Base-by-base conservation (phyloP, 495 filamentous ascomycete species). In the Aspergillus leporis region DNA sequence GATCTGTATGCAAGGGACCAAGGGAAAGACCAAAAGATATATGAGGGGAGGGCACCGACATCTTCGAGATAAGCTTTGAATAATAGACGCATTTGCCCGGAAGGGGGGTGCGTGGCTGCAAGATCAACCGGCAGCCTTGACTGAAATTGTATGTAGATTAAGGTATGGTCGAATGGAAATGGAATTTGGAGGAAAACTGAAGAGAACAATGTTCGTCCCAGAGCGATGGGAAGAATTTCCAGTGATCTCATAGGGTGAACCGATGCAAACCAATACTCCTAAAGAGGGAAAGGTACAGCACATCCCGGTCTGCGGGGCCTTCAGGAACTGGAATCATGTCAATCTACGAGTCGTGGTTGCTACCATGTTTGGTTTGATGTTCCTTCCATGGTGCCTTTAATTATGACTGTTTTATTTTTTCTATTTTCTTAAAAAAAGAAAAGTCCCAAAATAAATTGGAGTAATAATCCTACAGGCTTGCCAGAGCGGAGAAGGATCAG, bases 31-130 rank as follows among this genome's bases (percentile, higher is more conserved):
- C 38, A 9, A 31, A n/a, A 50, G 21, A 21, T 32, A 59, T 55
- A 59, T 34, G 50, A 54, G 51, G 45, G 14, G 49, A 36, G 22
- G 36, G 55, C 54, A 67, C 66, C 48, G 53, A 68, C 61, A 68
- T 68, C 53, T 50, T 56, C 19, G 31, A 30, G 30, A 69, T 65
- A 64, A 49, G 55, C 48, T 66, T 65, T 64, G 51, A 21, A 51
- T 43, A 48, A 65, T 53, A 41, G 32, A 43, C 34, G 34, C 64
- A 69, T 66, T 51, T 63, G 56, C 62, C 55, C n/a, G n/a, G n/a
- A n/a, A 55, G 54, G 41, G 51, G 55, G 22, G 62, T 52, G 47
- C 56, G 51, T 48, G 22, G 43, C 38, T 55, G 56, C 43, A 43
- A 58, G 54, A 34, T 50, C 49, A 40, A 46, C n/a, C 38, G 51